Evolutionary conservation across 2,329 filamentous ascomycete species (phyloP).

Genomic region (Penicillium oxalicum): DNA sequence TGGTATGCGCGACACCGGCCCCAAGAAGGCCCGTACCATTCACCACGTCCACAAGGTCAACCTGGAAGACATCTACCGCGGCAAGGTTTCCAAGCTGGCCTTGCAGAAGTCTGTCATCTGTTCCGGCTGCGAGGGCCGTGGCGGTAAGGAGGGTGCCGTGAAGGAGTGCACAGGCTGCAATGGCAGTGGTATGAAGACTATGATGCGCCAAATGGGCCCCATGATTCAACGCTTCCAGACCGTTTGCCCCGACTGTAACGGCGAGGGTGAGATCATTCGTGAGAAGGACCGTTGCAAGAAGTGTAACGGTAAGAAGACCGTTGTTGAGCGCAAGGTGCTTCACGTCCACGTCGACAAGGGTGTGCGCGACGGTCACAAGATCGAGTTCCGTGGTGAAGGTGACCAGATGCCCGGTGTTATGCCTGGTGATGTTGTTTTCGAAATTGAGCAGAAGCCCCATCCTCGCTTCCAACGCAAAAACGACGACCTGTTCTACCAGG

Average conservation of each 20-base stretch:
- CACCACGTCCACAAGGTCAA: conserved; percentile 98
- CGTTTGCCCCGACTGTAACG: conserved; percentile 95
- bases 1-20: conserved; percentile 72
- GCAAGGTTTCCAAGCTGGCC: conserved; percentile 95
- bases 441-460: conserved; percentile 99
- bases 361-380: conserved; percentile 88
- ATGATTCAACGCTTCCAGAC: conserved; percentile 99
- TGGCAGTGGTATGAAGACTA: conserved; percentile 96
- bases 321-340: conserved; percentile 94
- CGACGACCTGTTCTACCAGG: conserved; percentile 91
- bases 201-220: conserved; percentile 99
- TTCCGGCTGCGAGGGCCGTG: conserved; percentile 84
- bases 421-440: conserved; percentile 93
- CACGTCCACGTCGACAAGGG: conserved; percentile 96
- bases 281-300: conserved; percentile 97
- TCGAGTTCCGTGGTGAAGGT: conserved; percentile 94
- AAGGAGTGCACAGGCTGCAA: conserved; percentile 88
- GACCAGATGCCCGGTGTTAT: conserved; percentile 91
- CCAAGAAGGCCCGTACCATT: conserved; percentile 89
- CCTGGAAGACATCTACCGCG: conserved; percentile 94
- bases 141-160: conserved; percentile 96
- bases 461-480: conserved; percentile 89
- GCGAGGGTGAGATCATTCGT: conserved; percentile 92
- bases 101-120: conserved; percentile 97
- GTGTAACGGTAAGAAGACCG: conserved; percentile 95